Base-by-base conservation (phyloP, 768 basidiomycete genomes). In the Serendipita indica region DNA sequence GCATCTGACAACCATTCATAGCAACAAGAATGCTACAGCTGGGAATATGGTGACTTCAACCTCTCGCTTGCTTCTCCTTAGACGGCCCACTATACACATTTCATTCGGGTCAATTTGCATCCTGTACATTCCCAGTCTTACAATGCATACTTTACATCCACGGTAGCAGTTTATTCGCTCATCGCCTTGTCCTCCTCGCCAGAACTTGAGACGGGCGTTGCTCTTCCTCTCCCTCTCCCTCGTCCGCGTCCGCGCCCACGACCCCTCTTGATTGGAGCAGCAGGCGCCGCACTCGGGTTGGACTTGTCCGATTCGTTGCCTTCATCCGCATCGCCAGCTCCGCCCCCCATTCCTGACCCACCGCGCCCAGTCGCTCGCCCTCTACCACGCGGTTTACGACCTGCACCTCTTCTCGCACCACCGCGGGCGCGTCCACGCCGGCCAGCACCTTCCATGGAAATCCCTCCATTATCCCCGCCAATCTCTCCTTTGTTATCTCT, bases 401-500 rank as follows among this genome's bases (percentile, higher is more conserved):
- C 37, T 13, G 45, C 35, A 14, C 45, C 45, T 46, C 45, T 14
- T 12, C 45, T 14, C 13, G 63, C 13, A 33, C 46, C 32, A 7
- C 37, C 6, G 7, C 32, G 28, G 16, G 34, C 37, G 14, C 39
- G 33, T 27, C 56, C 54, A 7, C 52, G n/a, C n/a, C n/a, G n/a
- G n/a, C n/a, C n/a, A n/a, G n/a, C n/a, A n/a, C n/a, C n/a, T n/a
- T n/a, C n/a, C n/a, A n/a, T n/a, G n/a, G n/a, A n/a, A n/a, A n/a
- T n/a, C n/a, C n/a, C n/a, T n/a, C n/a, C n/a, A 33, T 58, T 37
- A 60, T 39, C 22, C 43, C 58, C 33, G 28, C 18, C 25, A 12
- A 0, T 25, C 65, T 64, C 34, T 75, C 73, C 43, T 66, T 88
- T 86, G 18, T 79, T 74, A 64, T 89, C 86, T 43, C 79, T 73